Percentiles rank a stretch among this genome's conserved stretches.
Evolutionary conservation across 2,329 filamentous ascomycete genomes (phyloP).

Genomic region (Pestalotiopsis sp.): DNA sequence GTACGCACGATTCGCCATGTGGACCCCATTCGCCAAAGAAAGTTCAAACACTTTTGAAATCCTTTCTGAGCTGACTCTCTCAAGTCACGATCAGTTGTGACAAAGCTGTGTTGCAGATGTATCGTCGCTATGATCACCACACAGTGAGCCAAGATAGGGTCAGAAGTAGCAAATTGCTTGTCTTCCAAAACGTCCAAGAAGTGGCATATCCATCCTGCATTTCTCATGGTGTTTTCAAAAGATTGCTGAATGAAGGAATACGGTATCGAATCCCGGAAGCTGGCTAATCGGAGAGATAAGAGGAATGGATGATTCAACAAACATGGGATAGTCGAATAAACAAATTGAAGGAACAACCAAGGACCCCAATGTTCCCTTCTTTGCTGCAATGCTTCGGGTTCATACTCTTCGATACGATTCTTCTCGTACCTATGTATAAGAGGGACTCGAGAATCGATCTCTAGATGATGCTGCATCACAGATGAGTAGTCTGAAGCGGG

Average conservation of each 20-base stretch:
- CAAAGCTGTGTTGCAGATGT: background rate
- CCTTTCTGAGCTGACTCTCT: background rate
- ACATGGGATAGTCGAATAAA: background rate
- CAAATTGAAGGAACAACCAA: background rate
- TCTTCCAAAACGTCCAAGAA: background rate
- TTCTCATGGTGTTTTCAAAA: background rate
- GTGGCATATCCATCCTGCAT: background rate
- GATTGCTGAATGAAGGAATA: background rate
- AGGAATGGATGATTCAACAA: background rate
- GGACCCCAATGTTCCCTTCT: background rate
- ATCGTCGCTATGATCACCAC: background rate
- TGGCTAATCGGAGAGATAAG: background rate
- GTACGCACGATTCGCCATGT: background rate
- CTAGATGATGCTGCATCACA: background rate
- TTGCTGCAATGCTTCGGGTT: background rate
- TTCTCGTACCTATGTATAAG: background rate
- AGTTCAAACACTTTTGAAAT: background rate
- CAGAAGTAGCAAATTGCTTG: background rate
- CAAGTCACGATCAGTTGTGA: background rate
- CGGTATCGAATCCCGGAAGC: background rate
- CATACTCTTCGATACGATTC: background rate
- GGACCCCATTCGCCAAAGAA: background rate
- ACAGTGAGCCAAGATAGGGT: background rate
- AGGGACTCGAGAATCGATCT: background rate
- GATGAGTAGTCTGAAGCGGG: background rate